phyloP scores from a whole-genome alignment of 805 yeast species.

The Wickerhamiella parazyma region DNA sequence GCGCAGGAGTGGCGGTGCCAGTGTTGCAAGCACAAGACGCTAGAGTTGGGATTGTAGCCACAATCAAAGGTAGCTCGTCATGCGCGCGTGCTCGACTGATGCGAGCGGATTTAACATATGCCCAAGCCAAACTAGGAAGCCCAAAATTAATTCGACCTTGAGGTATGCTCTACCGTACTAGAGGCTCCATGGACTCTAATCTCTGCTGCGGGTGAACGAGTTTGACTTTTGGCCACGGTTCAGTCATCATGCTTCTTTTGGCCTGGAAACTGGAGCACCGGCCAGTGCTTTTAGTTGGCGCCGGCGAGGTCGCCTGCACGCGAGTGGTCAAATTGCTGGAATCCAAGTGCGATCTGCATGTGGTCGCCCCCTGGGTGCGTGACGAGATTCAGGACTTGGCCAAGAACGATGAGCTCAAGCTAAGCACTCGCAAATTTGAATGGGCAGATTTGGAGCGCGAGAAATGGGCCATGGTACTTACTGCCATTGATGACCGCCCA shows the following conservation, averaged over 20 bases:
- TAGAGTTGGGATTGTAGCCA: too few species aligned
- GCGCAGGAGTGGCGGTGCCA: too few species aligned
- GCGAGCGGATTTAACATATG: too few species aligned
- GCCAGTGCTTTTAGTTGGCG: slow-evolving; percentile 63
- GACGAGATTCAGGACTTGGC: slow-evolving; percentile 36
- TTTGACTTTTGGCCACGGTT: too few species aligned
- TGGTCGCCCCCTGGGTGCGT: slow-evolving; percentile 37
- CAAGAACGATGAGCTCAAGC: slow-evolving; percentile 11
- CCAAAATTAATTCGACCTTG: too few species aligned
- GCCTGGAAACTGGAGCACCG: slow-evolving; percentile 27
- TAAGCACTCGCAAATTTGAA: slow-evolving; percentile 12
- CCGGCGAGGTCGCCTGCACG: slow-evolving; percentile 52
- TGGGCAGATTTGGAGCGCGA: slow-evolving; percentile 23
- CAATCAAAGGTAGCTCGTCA: too few species aligned
- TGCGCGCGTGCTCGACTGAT: too few species aligned
- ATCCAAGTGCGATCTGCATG: slow-evolving; percentile 59
- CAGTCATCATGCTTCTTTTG: slow-evolving; percentile 14
- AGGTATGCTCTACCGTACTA: too few species aligned
- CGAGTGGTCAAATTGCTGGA: slow-evolving; percentile 51
- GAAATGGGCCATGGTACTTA: slow-evolving; percentile 49
- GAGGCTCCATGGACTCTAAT: too few species aligned
- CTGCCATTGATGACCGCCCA: slow-evolving; percentile 61
- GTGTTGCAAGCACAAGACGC: too few species aligned
- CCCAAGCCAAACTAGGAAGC: too few species aligned
- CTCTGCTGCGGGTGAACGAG: too few species aligned